Conservation (phyloP, 768 basidiomycete species). For the Leucosporidium yakuticum region DNA sequence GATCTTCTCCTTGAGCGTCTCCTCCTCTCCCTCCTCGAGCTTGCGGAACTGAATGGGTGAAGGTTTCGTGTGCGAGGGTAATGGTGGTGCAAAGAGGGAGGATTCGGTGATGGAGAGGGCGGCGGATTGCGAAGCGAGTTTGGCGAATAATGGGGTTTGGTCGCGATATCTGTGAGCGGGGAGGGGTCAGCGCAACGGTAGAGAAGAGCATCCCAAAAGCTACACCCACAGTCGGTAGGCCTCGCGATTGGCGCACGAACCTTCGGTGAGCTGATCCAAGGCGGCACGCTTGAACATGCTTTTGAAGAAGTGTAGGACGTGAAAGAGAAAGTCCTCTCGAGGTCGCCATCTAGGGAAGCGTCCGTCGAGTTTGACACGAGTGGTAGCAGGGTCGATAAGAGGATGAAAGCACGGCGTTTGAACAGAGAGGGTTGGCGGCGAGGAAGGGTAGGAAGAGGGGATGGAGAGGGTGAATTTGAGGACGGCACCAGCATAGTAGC, state of each 20-base stretch:
- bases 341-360: conserved; percentile 27
- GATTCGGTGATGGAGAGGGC: conserved; percentile 14
- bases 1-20: conserved; percentile 1
- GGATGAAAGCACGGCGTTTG: conserved; percentile 27
- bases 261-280: conserved; percentile 22
- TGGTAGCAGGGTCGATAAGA: conserved; percentile 27
- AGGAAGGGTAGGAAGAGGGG: conserved; percentile 16
- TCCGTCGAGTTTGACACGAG: conserved; percentile 9
- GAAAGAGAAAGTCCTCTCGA: conserved; percentile 17
- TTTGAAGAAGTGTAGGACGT: conserved; percentile 27
- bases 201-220: not conserved
- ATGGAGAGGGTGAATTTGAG: conserved; percentile 27
- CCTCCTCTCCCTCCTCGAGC: conserved; percentile 11
- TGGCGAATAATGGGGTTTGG: conserved; percentile 19
- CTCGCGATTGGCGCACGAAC: conserved; percentile 19
- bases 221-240: conserved; percentile 20
- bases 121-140: conserved; percentile 26
- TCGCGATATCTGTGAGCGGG: conserved; percentile 20
- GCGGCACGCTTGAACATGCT: conserved; percentile 18
- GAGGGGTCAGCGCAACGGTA: too few species aligned
- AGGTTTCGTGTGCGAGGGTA: not conserved
- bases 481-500: conserved; percentile 19
- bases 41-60: conserved; percentile 4
- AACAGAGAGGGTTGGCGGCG: conserved; percentile 11
- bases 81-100: not conserved